Percentiles rank a stretch among this genome's conserved stretches.
Conservation (phyloP, 2,329 filamentous ascomycete species). For the Penicillium sp. region DNA sequence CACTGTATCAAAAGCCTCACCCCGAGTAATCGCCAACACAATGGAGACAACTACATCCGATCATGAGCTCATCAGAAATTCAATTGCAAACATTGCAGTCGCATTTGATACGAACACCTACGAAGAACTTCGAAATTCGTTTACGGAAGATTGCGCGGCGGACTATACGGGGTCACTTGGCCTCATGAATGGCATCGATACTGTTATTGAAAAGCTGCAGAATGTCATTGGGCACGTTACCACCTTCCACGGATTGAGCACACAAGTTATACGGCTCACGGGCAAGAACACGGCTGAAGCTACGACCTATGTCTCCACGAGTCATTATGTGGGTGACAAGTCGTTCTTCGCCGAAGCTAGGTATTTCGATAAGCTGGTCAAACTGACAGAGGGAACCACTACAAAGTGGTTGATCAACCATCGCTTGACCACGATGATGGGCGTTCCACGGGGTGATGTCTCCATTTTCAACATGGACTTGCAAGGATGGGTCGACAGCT, state of each 20-base stretch:
- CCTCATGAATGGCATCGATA: not conserved
- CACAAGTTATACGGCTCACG: not conserved
- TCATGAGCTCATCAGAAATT: not conserved
- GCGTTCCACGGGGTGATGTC: not conserved
- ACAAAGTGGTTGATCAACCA: not conserved
- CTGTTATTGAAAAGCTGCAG: not conserved
- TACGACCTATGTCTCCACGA: not conserved
- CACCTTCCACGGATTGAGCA: not conserved
- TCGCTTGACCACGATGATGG: constrained; percentile 2
- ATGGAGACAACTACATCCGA: not conserved
- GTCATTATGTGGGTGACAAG: not conserved
- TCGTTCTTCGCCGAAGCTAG: not conserved
- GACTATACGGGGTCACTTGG: not conserved
- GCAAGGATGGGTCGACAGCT: not conserved
- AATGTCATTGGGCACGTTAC: not conserved
- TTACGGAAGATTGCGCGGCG: not conserved
- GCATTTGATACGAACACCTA: not conserved
- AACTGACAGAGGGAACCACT: not conserved
- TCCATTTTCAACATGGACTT: not conserved
- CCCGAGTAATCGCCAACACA: not conserved
- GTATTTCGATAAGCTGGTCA: not conserved
- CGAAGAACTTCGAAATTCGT: not conserved
- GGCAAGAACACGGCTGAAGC: not conserved
- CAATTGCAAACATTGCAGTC: not conserved
- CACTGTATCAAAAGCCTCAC: not conserved